Conservation (phyloP, 2,329 filamentous ascomycete species). For the Colletotrichum tabaci region DNA sequence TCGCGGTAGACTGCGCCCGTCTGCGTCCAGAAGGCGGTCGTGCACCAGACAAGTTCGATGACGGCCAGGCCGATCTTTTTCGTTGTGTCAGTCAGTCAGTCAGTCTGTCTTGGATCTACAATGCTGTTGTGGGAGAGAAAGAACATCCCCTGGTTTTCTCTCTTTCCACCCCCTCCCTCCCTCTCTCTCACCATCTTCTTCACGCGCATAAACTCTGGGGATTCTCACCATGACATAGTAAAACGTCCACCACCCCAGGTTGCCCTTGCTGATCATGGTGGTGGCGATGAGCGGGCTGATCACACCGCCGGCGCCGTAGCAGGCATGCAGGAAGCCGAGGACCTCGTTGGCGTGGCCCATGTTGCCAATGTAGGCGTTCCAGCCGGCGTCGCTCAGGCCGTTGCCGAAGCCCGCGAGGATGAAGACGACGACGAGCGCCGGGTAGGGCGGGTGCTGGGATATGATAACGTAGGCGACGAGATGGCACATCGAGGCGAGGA, state of each 20-base stretch:
- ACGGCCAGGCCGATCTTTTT: conserved; percentile 66
- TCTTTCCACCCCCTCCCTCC: too few species aligned
- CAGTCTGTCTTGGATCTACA: too few species aligned
- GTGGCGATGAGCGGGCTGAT: conserved; percentile 80
- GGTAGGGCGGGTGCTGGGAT: conserved; percentile 76
- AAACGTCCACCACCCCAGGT: conserved; percentile 77
- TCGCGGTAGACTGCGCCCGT: conserved; percentile 69
- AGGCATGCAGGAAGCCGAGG: conserved; percentile 77
- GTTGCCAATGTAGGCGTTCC: conserved; percentile 73
- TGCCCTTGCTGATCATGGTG: conserved; percentile 75
- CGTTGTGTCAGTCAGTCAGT: neutral
- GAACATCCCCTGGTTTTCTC: too few species aligned
- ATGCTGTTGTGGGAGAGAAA: neutral
- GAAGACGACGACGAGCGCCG: conserved; percentile 75
- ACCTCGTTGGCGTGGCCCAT: conserved; percentile 80
- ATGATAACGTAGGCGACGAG: conserved; percentile 76
- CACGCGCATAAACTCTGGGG: too few species aligned
- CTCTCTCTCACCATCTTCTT: too few species aligned
- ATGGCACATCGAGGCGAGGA: conserved; percentile 73
- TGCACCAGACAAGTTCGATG: conserved; percentile 67
- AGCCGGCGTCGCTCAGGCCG: conserved; percentile 72
- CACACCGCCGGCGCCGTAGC: conserved; percentile 78
- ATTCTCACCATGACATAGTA: conserved; percentile 80
- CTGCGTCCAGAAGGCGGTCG: conserved; percentile 71
- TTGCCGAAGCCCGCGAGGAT: conserved; percentile 80